Conservation (phyloP, 495 filamentous ascomycete genomes). For the Acidomyces sp. region DNA sequence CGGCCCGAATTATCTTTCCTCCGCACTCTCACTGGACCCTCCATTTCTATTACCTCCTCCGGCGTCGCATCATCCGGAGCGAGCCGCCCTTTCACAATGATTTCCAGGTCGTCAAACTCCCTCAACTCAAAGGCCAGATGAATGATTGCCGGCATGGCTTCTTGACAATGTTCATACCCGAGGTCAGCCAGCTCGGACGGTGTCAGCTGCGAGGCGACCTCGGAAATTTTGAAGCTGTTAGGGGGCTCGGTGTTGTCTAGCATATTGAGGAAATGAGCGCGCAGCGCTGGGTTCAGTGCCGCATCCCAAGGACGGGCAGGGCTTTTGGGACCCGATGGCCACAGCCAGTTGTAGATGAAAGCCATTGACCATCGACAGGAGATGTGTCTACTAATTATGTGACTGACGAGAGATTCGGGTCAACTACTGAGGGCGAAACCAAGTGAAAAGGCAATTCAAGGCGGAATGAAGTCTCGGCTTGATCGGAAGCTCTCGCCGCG, state of each 20-base stretch:
- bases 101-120: conserved; percentile 8
- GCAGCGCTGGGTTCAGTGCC: conserved; percentile 9
- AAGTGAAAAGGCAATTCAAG: too few relatives aligned
- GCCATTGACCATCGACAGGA: too few relatives aligned
- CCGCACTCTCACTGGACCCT: conserved; percentile 9
- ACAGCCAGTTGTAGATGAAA: too few relatives aligned
- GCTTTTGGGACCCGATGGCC: too few relatives aligned
- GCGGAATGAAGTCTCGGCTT: too few relatives aligned
- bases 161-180: conserved; percentile 13
- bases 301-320: too few relatives aligned
- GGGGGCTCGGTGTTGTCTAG: conserved; percentile 17
- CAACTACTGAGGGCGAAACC: too few relatives aligned
- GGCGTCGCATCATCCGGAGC: conserved; percentile 5
- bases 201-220: conserved; percentile 8
- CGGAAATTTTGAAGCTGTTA: conserved; percentile 6
- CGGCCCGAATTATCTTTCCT: too few relatives aligned
- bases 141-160: conserved; percentile 13
- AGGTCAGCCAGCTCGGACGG: conserved; percentile 4
- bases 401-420: too few relatives aligned
- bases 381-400: too few relatives aligned
- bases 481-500: too few relatives aligned
- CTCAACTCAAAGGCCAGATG: conserved; percentile 16
- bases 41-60: conserved; percentile 2
- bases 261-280: conserved; percentile 7
- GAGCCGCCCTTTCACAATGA: conserved; percentile 9